phyloP scores from a whole-genome alignment of 371 early-diverging fungal genomes.

The Racocetra persica region DNA sequence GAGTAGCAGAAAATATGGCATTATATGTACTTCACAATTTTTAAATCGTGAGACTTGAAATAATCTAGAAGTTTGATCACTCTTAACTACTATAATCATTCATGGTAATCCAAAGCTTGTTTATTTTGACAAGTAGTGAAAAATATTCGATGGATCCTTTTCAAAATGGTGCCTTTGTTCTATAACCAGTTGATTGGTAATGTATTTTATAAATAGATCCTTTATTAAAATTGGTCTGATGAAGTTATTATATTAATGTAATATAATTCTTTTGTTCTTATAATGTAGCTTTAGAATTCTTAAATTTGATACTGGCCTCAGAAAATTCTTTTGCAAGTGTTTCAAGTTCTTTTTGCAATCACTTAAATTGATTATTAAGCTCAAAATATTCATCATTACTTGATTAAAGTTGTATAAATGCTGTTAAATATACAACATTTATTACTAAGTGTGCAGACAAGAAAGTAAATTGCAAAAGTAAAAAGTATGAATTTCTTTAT shows the following conservation, averaged over 20 bases:
- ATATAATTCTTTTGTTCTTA: conserved; percentile 16
- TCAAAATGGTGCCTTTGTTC: too few relatives aligned
- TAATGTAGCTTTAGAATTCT: conserved; percentile 9
- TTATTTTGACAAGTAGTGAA: conserved; percentile 59
- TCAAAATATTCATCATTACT: conserved; percentile 5
- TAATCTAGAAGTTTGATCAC: not conserved
- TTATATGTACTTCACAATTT: conserved; percentile 85
- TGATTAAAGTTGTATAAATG: not conserved
- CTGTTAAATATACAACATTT: too few relatives aligned
- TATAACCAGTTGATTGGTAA: too few relatives aligned
- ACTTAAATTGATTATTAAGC: conserved; percentile 22
- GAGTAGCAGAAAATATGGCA: conserved; percentile 87
- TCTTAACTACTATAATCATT: conserved; percentile 11
- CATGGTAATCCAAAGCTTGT: conserved; percentile 48
- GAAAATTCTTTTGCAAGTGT: conserved; percentile 35
- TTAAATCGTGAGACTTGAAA: conserved; percentile 61
- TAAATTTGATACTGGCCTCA: conserved; percentile 13
- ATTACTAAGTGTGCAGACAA: too few relatives aligned
- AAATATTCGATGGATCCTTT: too few relatives aligned
- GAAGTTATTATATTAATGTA: too few relatives aligned
- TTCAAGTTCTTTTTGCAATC: conserved; percentile 30
- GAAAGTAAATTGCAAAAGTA: too few relatives aligned
- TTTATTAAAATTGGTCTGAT: too few relatives aligned
- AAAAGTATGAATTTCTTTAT: too few relatives aligned
- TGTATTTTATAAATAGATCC: too few relatives aligned